Evolutionary conservation across 2,329 filamentous ascomycete species (phyloP), one percentile per base, ranked within the genome.

Genomic region (Cladosporium halotolerans): DNA sequence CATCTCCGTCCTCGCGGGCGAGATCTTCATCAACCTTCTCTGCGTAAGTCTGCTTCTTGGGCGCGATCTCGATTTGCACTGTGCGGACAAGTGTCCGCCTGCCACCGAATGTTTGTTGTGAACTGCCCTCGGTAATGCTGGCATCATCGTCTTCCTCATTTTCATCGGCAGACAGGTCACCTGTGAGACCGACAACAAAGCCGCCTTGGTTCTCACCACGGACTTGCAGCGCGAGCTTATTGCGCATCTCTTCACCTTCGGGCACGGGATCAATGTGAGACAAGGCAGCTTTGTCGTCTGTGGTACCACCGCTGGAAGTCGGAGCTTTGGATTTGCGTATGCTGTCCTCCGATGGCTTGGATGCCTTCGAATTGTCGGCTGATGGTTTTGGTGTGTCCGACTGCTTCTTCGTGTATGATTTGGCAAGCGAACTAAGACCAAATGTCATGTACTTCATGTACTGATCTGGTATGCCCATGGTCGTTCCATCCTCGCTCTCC

Each of bases 171-270:
- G 48, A 51, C 32, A 87, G 76, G 34, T 84, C 77, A 6, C 85
- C 85, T 58, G 80, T 78, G 5, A 89, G 75, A 0, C 86, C 86
- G 53, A 91, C 79, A 18, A 90, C 72, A 62, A 83, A 91, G 58
- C 78, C 76, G 0, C 77, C 79, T n/a, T 65, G 60, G 53, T 73
- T 74, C 56, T 78, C 75, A 13, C 63, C 64, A 10, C 56, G 65
- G 31, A 72, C 70, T 50, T 76, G 73, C 1, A 58, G 57, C 62
- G 83, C 88, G 48, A 88, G 74, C 62, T 83, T 86, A 58, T 77
- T 79, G 63, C 84, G 77, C 61, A 84, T 75, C 18, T 63, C 56
- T 45, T 73, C 70, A 9, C 74, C 66, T 41, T 76, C 72, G 4
- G 68, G 66, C 14, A 61, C 63, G 1, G 67, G 67, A 6, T 71